Evolutionary conservation across 2,329 filamentous ascomycete species (phyloP).

Genomic region (Colletotrichum chrysophilum): DNA sequence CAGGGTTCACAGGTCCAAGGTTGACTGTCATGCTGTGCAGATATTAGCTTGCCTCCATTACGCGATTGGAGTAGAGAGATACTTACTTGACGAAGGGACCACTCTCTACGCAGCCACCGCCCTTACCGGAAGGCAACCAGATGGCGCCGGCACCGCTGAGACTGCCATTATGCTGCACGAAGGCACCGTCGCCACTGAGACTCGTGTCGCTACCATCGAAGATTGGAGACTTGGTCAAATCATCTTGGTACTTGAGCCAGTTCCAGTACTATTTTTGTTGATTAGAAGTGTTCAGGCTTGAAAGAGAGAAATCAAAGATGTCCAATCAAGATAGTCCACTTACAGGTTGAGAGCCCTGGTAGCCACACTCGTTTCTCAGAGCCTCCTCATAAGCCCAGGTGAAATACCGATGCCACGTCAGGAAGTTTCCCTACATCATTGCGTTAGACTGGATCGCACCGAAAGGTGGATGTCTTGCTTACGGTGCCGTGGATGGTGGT

Average conservation of each 20-base stretch:
- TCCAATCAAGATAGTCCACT: not conserved
- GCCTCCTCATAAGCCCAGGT: slow-evolving; percentile 21
- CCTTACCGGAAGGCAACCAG: slow-evolving; percentile 36
- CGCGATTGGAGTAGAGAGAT: slow-evolving; percentile 17
- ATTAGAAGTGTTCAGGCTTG: not conserved
- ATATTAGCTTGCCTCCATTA: slow-evolving; percentile 44
- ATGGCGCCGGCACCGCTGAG: slow-evolving; percentile 27
- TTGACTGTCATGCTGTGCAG: slow-evolving; percentile 39
- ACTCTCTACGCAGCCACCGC: slow-evolving; percentile 36
- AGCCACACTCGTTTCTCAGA: slow-evolving; percentile 22
- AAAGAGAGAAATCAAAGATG: not conserved
- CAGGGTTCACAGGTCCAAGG: slow-evolving; percentile 41
- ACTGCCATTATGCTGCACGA: slow-evolving; percentile 29
- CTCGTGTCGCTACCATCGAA: slow-evolving; percentile 44
- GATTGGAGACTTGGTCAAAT: slow-evolving; percentile 36
- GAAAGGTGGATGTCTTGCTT: not conserved
- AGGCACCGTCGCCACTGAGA: slow-evolving; percentile 43
- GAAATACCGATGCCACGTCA: slow-evolving; percentile 25
- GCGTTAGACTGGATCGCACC: not conserved
- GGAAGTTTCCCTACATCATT: not conserved
- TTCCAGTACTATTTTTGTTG: slow-evolving; percentile 36
- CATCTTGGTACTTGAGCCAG: slow-evolving; percentile 35
- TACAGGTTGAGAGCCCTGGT: slow-evolving; percentile 20
- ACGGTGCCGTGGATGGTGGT: slow-evolving; percentile 15
- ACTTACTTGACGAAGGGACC: slow-evolving; percentile 33